Evolutionary conservation across 108 stramenopile species (phyloP).

Genomic region (Fragilaria radians): DNA sequence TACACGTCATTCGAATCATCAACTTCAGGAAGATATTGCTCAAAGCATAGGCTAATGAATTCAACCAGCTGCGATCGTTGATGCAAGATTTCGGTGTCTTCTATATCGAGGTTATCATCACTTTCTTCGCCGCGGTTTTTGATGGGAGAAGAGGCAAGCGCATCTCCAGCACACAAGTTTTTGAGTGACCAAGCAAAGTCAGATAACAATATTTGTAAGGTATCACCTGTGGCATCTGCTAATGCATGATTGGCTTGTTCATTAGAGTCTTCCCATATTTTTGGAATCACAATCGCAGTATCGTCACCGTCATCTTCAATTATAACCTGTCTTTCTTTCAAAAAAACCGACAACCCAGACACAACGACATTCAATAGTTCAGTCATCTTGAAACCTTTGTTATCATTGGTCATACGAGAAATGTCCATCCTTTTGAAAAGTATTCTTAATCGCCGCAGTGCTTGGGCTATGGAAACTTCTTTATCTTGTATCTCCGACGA

Average conservation of each 20-base stretch:
- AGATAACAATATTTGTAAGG: conserved; percentile 40
- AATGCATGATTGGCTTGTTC: conserved; percentile 32
- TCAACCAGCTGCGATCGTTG: conserved; percentile 53
- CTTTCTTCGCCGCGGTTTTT: conserved; percentile 23
- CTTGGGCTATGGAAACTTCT: conserved; percentile 49
- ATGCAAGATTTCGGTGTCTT: conserved; percentile 37
- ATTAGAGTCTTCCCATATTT: conserved; percentile 38
- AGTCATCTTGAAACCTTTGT: conserved; percentile 29
- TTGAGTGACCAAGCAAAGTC: conserved; percentile 31
- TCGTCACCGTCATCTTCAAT: conserved; percentile 4
- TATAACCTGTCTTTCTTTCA: conserved; percentile 17
- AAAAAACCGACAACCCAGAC: conserved; percentile 23
- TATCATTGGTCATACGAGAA: conserved; percentile 9
- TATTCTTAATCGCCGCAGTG: conserved; percentile 50
- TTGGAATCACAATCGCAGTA: conserved; percentile 17
- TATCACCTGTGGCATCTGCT: conserved; percentile 34
- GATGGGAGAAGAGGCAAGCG: neutral
- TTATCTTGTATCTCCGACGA: conserved; percentile 33
- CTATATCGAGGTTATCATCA: conserved; percentile 28
- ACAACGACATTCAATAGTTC: conserved; percentile 25
- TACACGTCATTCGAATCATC: conserved; percentile 29
- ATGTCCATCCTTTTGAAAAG: conserved; percentile 44
- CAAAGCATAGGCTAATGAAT: conserved; percentile 58
- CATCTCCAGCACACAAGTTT: neutral
- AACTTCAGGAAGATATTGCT: conserved; percentile 50